A percentile compares a stretch with the other conserved stretches of the same genome.
Evolutionary conservation across 371 early-diverging fungal species (phyloP).

Genomic region (Rhizomucor pusillus): DNA sequence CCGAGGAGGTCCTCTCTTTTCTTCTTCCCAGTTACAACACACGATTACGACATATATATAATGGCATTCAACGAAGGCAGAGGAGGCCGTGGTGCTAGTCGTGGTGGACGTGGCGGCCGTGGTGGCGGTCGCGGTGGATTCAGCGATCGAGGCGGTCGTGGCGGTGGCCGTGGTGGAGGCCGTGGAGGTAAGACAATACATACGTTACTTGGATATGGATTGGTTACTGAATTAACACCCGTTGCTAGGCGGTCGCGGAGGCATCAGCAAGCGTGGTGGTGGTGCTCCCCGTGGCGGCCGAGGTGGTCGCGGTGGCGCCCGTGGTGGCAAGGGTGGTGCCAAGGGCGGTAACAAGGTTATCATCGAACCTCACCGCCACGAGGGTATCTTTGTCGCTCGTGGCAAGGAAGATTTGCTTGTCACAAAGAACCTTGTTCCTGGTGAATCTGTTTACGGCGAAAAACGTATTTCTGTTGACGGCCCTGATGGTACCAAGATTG

Average conservation of each 20-base stretch:
- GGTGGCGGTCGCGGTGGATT: constrained; percentile 5
- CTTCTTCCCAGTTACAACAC: background rate
- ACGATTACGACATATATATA: background rate
- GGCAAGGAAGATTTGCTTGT: constrained; percentile 99
- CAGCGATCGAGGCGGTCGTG: constrained; percentile 29
- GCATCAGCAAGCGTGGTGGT: constrained; percentile 39
- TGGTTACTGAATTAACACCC: background rate
- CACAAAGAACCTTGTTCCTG: constrained; percentile 99
- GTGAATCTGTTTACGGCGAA: constrained; percentile 99
- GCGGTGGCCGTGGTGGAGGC: constrained; percentile 50
- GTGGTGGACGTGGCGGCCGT: constrained; percentile 19
- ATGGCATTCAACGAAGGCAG: constrained; percentile 2
- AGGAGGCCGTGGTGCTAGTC: constrained; percentile 15
- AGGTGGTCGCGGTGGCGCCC: constrained; percentile 51
- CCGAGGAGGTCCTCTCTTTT: background rate
- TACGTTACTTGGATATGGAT: background rate
- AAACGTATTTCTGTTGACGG: constrained; percentile 98
- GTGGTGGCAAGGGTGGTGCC: constrained; percentile 72
- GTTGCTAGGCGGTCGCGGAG: constrained; percentile 24
- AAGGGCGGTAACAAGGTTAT: constrained; percentile 91
- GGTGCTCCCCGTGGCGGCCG: constrained; percentile 36
- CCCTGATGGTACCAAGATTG: constrained; percentile 94
- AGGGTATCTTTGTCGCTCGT: constrained; percentile 95
- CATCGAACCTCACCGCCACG: constrained; percentile 97
- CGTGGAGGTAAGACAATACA: constrained; percentile 24